Evolutionary conservation across 495 filamentous ascomycete genomes (phyloP).

Genomic region (Penicillium cinerascens): DNA sequence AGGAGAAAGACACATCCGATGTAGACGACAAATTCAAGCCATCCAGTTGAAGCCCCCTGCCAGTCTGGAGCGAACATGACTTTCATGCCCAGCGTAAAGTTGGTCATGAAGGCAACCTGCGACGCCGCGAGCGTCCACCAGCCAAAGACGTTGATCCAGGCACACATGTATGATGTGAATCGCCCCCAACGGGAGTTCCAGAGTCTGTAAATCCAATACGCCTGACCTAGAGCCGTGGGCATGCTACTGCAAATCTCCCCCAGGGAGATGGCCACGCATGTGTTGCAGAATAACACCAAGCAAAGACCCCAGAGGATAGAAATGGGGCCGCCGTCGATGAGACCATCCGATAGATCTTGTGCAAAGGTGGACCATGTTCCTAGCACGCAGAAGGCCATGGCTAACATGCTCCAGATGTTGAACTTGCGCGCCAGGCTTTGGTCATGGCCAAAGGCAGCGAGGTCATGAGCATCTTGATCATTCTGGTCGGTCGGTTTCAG

Average conservation of each 20-base stretch:
- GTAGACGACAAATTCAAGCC: conserved; percentile 46
- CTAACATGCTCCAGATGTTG: conserved; percentile 45
- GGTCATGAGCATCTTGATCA: conserved; percentile 45
- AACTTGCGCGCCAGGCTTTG: conserved; percentile 48
- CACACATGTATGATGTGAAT: conserved; percentile 44
- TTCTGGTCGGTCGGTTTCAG: conserved; percentile 35
- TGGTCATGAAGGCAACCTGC: conserved; percentile 46
- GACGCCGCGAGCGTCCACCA: conserved; percentile 48
- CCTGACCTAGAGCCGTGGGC: conserved; percentile 45
- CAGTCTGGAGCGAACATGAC: conserved; percentile 39
- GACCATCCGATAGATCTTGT: conserved; percentile 39
- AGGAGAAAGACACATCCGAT: conserved; percentile 34
- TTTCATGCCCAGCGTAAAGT: conserved; percentile 46
- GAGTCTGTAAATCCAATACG: conserved; percentile 44
- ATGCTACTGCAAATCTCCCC: conserved; percentile 46
- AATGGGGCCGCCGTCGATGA: conserved; percentile 43
- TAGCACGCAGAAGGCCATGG: conserved; percentile 44
- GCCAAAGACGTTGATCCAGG: conserved; percentile 48
- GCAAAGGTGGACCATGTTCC: conserved; percentile 47
- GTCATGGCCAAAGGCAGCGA: conserved; percentile 48
- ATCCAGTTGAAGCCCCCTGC: conserved; percentile 35
- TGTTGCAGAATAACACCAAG: conserved; percentile 41
- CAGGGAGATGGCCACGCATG: conserved; percentile 43
- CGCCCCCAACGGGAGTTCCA: conserved; percentile 33
- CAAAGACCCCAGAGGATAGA: conserved; percentile 47